Evolutionary conservation across 2,329 filamentous ascomycete genomes (phyloP), one percentile per base, ranked within the genome.

Genomic region (Claviceps monticola): DNA sequence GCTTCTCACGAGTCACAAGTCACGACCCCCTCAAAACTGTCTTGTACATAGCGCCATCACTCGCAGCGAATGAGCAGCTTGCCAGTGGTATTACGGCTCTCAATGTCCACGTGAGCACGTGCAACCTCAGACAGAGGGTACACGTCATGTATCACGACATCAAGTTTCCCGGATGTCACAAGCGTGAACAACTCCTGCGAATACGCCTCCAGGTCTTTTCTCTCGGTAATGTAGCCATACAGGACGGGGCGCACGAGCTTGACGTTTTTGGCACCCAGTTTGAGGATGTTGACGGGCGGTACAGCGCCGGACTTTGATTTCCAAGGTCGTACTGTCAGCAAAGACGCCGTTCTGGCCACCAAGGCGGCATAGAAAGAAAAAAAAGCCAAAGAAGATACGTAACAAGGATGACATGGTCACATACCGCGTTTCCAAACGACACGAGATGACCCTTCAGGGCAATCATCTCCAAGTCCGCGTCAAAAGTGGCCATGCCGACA

Each of bases 401-500:
- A n/a, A 7, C 3, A 37, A 5, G 5, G 8, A 59, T 34, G 9
- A 11, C 2, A 11, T 34, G 29, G 9, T 11, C 29, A 34, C 81
- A 78, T 64, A 76, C 74, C 7, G 87, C 85, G 68, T 94, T 94
- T 3, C 88, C 88, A 68, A 90, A 94, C 48, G 80, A 83, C 26
- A 88, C 75, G 60, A 95, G 68, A 1, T 75, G 84, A 5, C 88
- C 90, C 71, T 94, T 94, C 56, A 82, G 67, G 58, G 83, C 85
- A 51, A 91, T 74, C 59, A 81, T 78, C 57, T 89, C 80, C 56
- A 95, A 65, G 60, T 83, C 84, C 19, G 79, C 74, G 58, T 95
- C 87, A 69, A 93, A 95, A 0, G 90, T 95, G 48, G 76, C 75
- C 70, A 88, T 88, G 13, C 89, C 90, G 2, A 95, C 87, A 5